A percentile compares a stretch with the other conserved stretches of the same genome.
These are phyloP conservation scores for Tremellales sp. DNA, from an alignment of 1,284 basidiomycete species.

Conservation along the genomic window DNA sequence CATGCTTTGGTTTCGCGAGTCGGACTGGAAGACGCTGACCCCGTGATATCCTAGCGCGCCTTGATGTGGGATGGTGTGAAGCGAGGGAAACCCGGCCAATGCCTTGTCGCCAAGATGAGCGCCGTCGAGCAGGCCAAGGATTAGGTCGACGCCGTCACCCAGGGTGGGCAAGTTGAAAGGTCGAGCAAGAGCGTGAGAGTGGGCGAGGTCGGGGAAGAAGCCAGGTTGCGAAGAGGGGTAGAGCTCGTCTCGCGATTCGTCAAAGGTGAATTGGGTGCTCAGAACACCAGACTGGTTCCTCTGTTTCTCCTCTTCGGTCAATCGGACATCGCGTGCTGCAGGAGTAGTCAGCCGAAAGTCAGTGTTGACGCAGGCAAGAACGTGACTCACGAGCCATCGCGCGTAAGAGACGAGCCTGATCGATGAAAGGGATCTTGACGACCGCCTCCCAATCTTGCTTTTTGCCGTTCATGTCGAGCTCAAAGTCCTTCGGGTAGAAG, in stretches of 20 bases:
- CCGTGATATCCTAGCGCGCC: conserved; percentile 75
- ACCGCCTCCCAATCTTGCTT: conserved; percentile 98
- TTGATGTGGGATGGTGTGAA: conserved; percentile 81
- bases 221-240: conserved; percentile 91
- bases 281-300: conserved; percentile 73
- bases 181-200: conserved; percentile 73
- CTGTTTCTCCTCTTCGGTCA: conserved; percentile 70
- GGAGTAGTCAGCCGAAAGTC: conserved; percentile 5
- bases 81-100: conserved; percentile 91
- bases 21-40: conserved; percentile 89
- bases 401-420: conserved; percentile 70
- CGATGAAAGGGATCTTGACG: conserved; percentile 98
- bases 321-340: conserved; percentile 67
- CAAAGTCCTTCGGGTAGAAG: conserved; percentile 90
- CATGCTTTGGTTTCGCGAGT: conserved; percentile 88
- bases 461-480: conserved; percentile 94
- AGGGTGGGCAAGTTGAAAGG: conserved; percentile 83
- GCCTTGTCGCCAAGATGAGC: conserved; percentile 81
- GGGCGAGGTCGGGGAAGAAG: conserved; percentile 86
- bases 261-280: conserved; percentile 74
- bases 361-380: neutral
- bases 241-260: conserved; percentile 57
- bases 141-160: conserved; percentile 71
- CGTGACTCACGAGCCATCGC: conserved; percentile 74
- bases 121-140: conserved; percentile 83